These are phyloP conservation scores for Phylloporus arenicola DNA, from an alignment of 768 basidiomycete species.

Conservation along the genomic window DNA sequence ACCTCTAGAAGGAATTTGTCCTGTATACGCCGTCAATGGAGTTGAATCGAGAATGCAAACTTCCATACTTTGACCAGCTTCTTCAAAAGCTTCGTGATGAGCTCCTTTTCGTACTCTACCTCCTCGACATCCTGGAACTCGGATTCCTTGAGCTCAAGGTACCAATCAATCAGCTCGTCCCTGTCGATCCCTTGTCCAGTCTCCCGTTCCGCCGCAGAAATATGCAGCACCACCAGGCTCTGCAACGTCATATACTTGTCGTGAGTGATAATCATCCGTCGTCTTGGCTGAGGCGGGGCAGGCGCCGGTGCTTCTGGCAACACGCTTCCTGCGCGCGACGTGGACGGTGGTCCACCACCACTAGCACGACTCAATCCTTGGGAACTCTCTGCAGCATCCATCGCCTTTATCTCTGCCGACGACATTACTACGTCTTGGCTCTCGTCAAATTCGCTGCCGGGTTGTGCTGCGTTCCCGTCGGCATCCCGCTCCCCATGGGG, in stretches of 20 bases:
- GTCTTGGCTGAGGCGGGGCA: constrained; percentile 47
- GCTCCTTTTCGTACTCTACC: constrained; percentile 84
- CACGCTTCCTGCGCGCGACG: constrained; percentile 25
- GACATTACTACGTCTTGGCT: constrained; percentile 63
- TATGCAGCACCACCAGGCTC: constrained; percentile 79
- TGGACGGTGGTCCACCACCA: constrained; percentile 30
- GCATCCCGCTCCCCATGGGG: constrained; percentile 49
- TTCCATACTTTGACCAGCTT: constrained; percentile 80
- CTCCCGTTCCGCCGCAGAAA: constrained; percentile 70
- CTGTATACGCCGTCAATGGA: constrained; percentile 33
- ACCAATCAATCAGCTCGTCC: constrained; percentile 95
- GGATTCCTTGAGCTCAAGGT: constrained; percentile 82
- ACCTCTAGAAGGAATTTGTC: constrained; percentile 83
- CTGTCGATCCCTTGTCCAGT: constrained; percentile 75
- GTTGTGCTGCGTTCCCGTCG: constrained; percentile 29
- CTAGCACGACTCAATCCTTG: constrained; percentile 33
- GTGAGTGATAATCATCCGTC: constrained; percentile 89
- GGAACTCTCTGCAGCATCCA: constrained; percentile 46
- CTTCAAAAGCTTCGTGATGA: constrained; percentile 82
- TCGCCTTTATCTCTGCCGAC: constrained; percentile 51
- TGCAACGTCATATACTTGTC: constrained; percentile 92
- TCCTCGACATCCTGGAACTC: constrained; percentile 82
- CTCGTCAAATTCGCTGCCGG: constrained; percentile 41
- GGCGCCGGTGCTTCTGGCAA: constrained; percentile 29
- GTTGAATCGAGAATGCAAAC: not conserved